A percentile compares a stretch with the other conserved stretches of the same genome.
Conservation (phyloP, 2,329 filamentous ascomycete genomes). For the Coniochaeta sp. region DNA sequence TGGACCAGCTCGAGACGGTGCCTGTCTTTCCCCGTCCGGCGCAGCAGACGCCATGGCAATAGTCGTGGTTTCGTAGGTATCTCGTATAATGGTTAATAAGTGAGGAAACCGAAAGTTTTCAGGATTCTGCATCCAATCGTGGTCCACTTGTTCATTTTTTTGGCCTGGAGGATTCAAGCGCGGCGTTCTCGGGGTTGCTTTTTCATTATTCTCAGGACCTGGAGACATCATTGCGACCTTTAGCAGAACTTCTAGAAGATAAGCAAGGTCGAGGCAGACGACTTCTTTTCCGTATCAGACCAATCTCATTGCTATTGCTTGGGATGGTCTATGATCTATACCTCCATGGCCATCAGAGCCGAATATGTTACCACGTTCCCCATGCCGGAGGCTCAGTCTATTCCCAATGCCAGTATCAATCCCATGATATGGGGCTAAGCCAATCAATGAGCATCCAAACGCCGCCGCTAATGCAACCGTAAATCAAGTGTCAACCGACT, state of each 20-base stretch:
- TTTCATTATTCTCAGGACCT: not conserved
- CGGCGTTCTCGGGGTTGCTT: not conserved
- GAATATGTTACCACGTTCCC: not conserved
- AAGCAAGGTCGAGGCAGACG: not conserved
- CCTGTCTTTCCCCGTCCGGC: conserved; percentile 80
- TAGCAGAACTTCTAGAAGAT: not conserved
- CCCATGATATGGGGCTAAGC: not conserved
- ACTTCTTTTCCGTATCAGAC: not conserved
- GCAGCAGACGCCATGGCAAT: conserved; percentile 55
- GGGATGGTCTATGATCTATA: not conserved
- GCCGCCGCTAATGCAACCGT: conserved; percentile 3
- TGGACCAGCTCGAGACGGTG: conserved; percentile 72
- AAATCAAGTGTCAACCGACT: not conserved
- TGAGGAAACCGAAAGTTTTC: not conserved
- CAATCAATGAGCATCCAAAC: not conserved
- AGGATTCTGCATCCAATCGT: not conserved
- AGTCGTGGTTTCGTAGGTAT: conserved; percentile 20
- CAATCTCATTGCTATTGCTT: not conserved
- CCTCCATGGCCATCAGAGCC: not conserved
- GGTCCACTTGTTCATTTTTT: not conserved
- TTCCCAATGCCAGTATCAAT: not conserved
- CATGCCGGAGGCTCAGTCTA: not conserved
- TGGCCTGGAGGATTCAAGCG: not conserved
- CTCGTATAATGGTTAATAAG: not conserved
- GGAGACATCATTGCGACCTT: not conserved